A percentile compares a stretch with the other conserved stretches of the same genome.
Conservation (phyloP, 2,329 filamentous ascomycete genomes). For the Colletotrichum orchidophilum region DNA sequence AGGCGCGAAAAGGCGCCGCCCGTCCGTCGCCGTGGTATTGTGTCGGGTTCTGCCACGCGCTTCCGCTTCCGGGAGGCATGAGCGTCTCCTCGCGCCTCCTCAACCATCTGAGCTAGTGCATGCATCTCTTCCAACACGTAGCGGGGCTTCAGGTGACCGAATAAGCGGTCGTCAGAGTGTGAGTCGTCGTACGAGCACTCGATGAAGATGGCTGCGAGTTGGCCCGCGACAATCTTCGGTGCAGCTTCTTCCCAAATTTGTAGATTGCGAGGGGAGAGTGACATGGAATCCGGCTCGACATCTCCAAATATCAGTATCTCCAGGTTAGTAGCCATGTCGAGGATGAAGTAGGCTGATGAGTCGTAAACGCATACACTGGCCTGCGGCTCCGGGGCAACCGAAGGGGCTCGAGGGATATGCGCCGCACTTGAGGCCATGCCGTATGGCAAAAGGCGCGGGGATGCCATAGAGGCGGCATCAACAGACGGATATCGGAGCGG, state of each 20-base stretch:
- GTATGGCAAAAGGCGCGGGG: slow-evolving; percentile 30
- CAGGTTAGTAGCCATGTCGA: slow-evolving; percentile 72
- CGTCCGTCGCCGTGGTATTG: slow-evolving; percentile 31
- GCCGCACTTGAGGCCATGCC: neutral
- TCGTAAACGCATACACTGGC: slow-evolving; percentile 77
- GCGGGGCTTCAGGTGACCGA: slow-evolving; percentile 86
- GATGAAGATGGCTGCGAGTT: slow-evolving; percentile 85
- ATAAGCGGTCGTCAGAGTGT: slow-evolving; percentile 80
- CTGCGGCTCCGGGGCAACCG: slow-evolving; percentile 21
- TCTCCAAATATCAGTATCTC: slow-evolving; percentile 96
- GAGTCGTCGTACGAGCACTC: slow-evolving; percentile 94
- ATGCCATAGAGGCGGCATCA: slow-evolving; percentile 38
- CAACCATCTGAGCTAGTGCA: slow-evolving; percentile 76
- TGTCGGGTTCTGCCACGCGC: slow-evolving; percentile 54
- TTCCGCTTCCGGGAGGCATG: slow-evolving; percentile 69
- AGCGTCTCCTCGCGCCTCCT: slow-evolving; percentile 54
- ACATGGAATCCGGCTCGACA: slow-evolving; percentile 90
- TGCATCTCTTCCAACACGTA: slow-evolving; percentile 84
- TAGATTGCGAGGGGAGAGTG: slow-evolving; percentile 81
- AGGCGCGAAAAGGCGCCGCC: slow-evolving; percentile 30
- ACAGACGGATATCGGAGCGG: slow-evolving; percentile 42
- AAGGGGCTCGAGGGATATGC: slow-evolving; percentile 9
- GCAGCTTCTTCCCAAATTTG: slow-evolving; percentile 89
- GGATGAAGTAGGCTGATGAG: slow-evolving; percentile 93
- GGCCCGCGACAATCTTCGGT: slow-evolving; percentile 79